phyloP scores from a whole-genome alignment of 495 filamentous ascomycete genomes.

The Staphylotrichum longicolle region DNA sequence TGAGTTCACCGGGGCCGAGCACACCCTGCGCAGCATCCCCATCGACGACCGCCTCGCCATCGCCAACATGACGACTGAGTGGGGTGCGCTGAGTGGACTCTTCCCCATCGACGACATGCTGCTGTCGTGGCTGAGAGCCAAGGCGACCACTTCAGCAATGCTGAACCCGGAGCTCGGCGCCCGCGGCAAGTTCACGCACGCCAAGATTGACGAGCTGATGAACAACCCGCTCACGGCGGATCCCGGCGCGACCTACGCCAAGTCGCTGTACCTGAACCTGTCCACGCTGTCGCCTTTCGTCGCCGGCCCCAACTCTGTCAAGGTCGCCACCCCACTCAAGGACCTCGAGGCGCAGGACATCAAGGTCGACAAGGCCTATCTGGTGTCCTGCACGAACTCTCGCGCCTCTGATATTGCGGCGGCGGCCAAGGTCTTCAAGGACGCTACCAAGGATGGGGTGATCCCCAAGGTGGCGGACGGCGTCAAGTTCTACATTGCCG shows the following conservation, averaged over 20 bases:
- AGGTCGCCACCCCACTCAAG: conserved; percentile 72
- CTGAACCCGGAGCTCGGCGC: conserved; percentile 34
- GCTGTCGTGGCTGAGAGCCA: conserved; percentile 70
- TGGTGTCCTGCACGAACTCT: conserved; percentile 90
- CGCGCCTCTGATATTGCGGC: conserved; percentile 71
- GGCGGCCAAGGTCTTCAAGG: conserved; percentile 55
- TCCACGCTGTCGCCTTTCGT: conserved; percentile 84
- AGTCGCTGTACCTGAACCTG: conserved; percentile 72
- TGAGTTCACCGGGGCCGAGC: conserved; percentile 78
- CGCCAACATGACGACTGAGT: conserved; percentile 95
- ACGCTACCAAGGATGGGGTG: conserved; percentile 60
- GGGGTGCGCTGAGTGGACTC: conserved; percentile 73
- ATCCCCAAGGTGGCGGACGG: conserved; percentile 71
- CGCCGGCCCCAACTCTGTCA: conserved; percentile 89
- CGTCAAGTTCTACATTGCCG: conserved; percentile 89
- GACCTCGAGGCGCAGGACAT: conserved; percentile 74
- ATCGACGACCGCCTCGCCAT: conserved; percentile 82
- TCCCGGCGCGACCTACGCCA: conserved; percentile 76
- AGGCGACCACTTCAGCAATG: conserved; percentile 67
- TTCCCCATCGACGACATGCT: conserved; percentile 82
- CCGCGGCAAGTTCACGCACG: conserved; percentile 60
- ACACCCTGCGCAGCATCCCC: conserved; percentile 71
- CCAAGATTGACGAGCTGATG: conserved; percentile 68
- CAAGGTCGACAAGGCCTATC: conserved; percentile 78
- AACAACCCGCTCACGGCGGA: conserved; percentile 67